Base-by-base conservation (phyloP, 129 eudicot species). In the Ambrosia artemisiifolia region DNA sequence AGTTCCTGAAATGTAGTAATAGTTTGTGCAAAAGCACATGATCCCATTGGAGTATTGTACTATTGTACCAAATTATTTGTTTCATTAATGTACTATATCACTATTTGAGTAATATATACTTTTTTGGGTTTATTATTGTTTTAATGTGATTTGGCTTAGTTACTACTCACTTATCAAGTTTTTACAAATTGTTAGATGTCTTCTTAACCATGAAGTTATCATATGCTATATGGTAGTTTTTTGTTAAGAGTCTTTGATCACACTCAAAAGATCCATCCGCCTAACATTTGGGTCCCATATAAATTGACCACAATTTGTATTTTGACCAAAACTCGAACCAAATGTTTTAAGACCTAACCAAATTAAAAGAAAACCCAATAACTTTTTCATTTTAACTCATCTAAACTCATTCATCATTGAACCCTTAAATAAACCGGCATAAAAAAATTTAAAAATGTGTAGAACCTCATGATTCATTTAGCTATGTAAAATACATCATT, bases 41-140 rank as follows among this genome's bases (percentile, higher is more conserved):
- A 70, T 63, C 51, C 61, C 72, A 70, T 71, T 78, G 44, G 7
- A 40, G 44, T 7, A 40, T 40, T 40, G 82, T 78, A 78, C 62
- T 7, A 40, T 40, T 40, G 82, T 78, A 78, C 62, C 82, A 78
- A 70, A 70, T 54, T 78, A 78, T 78, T 78, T 71, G 82, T 70
- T 70, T 70, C 77, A 78, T 63, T 63, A 78, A 78, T 78, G 61
- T 17, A 38, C 63, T 36, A 70, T 1, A 70, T 3, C 18, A 28
- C 47, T 65, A 75, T 53, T 75, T 75, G 47, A 65, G 67, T 42
- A 54, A 4, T 11, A 1, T 6, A 7, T 46, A 24, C 28, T 6
- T 14, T 16, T 49, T 12, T 35, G 35, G 9, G 13, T 6, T 43
- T 48, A 16, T 5, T 2, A 5, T 32, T 48, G 50, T 17, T 5